These are phyloP conservation scores for Ganoderma lingzhi DNA, from an alignment of 1,284 basidiomycete species.

Conservation along the genomic window DNA sequence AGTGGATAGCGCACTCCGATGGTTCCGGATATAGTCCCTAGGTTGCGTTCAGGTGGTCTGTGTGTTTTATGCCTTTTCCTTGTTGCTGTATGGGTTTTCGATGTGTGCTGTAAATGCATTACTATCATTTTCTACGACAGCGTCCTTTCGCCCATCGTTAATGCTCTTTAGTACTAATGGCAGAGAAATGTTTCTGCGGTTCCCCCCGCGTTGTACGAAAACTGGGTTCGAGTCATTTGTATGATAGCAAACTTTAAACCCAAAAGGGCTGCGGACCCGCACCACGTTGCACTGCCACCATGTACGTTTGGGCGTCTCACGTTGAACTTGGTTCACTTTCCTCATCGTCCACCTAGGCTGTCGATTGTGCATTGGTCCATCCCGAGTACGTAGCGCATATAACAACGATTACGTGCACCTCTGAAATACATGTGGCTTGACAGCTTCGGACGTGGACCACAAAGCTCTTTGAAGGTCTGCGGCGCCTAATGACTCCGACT, in stretches of 20 bases:
- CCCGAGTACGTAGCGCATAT: background rate
- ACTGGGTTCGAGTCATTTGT: background rate
- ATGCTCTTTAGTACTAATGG: background rate
- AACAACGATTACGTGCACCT: background rate
- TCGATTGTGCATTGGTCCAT: no score
- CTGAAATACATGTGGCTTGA: background rate
- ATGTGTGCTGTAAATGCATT: background rate
- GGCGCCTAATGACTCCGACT: background rate
- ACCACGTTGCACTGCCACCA: background rate
- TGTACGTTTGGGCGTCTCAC: background rate
- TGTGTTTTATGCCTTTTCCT: background rate
- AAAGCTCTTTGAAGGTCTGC: no score
- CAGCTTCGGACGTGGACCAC: background rate
- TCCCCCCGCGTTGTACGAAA: no score
- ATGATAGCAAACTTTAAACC: background rate
- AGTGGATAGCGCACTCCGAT: background rate
- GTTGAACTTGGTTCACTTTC: background rate
- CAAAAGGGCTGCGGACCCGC: background rate
- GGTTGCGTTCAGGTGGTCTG: background rate
- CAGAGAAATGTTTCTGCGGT: background rate
- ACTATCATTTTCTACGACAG: background rate
- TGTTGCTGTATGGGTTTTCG: background rate
- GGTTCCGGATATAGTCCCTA: no score
- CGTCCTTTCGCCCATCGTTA: background rate
- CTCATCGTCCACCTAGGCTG: background rate